Evolutionary conservation across 2,329 filamentous ascomycete genomes (phyloP).

Genomic region (Stagonosporopsis rhizophila): DNA sequence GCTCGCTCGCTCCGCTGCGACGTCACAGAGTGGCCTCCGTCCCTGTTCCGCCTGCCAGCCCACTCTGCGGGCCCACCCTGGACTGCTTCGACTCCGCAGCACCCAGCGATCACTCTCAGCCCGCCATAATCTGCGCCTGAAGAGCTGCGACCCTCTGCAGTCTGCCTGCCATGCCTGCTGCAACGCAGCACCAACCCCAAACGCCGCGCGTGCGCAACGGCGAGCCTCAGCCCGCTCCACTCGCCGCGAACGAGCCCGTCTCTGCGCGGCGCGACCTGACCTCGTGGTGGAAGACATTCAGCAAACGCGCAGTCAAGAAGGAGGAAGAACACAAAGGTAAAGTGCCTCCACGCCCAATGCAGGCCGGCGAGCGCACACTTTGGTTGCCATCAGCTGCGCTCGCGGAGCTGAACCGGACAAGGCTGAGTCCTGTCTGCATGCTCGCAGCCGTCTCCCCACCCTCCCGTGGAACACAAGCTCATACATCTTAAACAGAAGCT

Average conservation of each 20-base stretch:
- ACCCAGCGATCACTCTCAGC: conserved; percentile 25
- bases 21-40: conserved; percentile 29
- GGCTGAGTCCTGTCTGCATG: conserved; percentile 26
- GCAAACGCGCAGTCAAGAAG: conserved; percentile 66
- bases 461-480: conserved; percentile 21
- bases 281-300: conserved; percentile 98
- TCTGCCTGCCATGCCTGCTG: conserved; percentile 48
- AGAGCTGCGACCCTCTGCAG: conserved; percentile 39
- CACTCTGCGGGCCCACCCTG: conserved; percentile 30
- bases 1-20: conserved; percentile 23
- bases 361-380: conserved; percentile 4
- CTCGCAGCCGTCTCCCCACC: conserved; percentile 25
- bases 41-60: conserved; percentile 35
- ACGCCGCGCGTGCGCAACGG: conserved; percentile 53
- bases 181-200: conserved; percentile 45
- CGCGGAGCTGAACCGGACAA: conserved; percentile 16
- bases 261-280: conserved; percentile 87
- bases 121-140: conserved; percentile 25
- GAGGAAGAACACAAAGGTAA: conserved; percentile 67
- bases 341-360: conserved; percentile 1
- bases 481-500: conserved; percentile 42
- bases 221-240: conserved; percentile 52
- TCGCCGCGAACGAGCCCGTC: conserved; percentile 67
- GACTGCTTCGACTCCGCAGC: conserved; percentile 25
- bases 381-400: conserved; percentile 12